A percentile compares a stretch with the other conserved stretches of the same genome.
These are phyloP conservation scores for Rhodotorula sp. DNA, from an alignment of 1,284 basidiomycete genomes.

Conservation along the genomic window DNA sequence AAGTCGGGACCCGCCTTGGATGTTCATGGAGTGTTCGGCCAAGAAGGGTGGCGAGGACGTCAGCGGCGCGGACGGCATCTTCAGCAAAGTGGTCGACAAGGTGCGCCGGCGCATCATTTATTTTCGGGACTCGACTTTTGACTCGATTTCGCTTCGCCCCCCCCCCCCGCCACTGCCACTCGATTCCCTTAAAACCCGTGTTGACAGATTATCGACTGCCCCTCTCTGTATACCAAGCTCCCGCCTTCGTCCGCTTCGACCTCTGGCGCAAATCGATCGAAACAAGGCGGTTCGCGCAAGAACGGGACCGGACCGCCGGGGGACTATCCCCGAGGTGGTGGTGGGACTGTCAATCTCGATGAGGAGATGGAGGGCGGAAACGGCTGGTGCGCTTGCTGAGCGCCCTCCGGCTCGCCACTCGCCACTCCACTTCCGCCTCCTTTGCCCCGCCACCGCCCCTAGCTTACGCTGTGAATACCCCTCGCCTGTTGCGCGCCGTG, in stretches of 20 bases:
- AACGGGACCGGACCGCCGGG: conserved; percentile 23
- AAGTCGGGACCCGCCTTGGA: conserved; percentile 63
- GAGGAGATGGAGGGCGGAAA: conserved; percentile 26
- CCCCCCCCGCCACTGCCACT: too few species aligned
- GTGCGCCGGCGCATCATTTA: conserved; percentile 42
- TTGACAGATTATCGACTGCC: conserved; percentile 50
- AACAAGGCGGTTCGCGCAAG: conserved; percentile 1
- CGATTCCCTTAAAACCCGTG: background rate
- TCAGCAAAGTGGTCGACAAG: conserved; percentile 72
- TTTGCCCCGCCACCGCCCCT: too few species aligned
- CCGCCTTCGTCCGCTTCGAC: background rate
- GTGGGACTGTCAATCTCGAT: conserved; percentile 27
- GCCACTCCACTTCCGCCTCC: too few species aligned
- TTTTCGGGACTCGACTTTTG: background rate
- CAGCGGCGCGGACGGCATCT: conserved; percentile 72
- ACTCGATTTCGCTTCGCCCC: background rate
- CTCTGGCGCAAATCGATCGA: background rate
- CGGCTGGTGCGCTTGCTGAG: conserved; percentile 38
- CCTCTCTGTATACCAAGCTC: conserved; percentile 47
- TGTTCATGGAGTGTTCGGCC: conserved; percentile 58
- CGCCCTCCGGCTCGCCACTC: too few species aligned
- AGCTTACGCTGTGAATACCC: too few species aligned
- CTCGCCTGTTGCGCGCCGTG: too few species aligned
- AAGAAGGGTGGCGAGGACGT: conserved; percentile 63
- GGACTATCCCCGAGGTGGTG: conserved; percentile 14